Evolutionary conservation across 345 rosid genomes (phyloP).

Genomic region (Linum usitatissimum): DNA sequence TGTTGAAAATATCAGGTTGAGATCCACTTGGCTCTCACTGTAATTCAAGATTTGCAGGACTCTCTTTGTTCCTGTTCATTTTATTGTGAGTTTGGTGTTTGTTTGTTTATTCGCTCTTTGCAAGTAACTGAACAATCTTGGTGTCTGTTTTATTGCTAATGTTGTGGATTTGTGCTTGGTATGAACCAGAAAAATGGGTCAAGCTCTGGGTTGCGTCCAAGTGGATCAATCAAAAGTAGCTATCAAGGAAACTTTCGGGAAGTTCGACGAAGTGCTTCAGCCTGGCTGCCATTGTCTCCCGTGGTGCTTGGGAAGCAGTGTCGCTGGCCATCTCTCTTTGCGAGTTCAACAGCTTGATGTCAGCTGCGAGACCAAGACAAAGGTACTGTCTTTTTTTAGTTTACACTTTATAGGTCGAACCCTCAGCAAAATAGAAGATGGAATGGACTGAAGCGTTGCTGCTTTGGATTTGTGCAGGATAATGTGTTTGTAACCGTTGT

Average conservation of each 20-base stretch:
- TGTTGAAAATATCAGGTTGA: too few relatives aligned
- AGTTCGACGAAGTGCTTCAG: not conserved
- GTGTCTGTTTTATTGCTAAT: too few relatives aligned
- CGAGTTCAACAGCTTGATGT: slow-evolving; percentile 2
- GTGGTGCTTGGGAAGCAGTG: not conserved
- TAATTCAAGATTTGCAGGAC: too few relatives aligned
- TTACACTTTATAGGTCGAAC: too few relatives aligned
- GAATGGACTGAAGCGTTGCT: not conserved
- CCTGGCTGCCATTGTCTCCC: not conserved
- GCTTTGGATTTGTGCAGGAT: not conserved
- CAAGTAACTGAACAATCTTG: too few relatives aligned
- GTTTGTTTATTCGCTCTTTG: too few relatives aligned
- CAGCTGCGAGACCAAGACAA: slow-evolving; percentile 2
- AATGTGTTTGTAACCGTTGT: not conserved
- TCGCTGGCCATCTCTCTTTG: not conserved
- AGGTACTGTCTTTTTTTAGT: not conserved
- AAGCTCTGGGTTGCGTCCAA: not conserved
- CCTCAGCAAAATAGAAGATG: too few relatives aligned
- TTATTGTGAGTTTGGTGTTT: too few relatives aligned
- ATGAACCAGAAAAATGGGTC: too few relatives aligned
- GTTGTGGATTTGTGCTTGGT: too few relatives aligned
- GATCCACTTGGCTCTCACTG: too few relatives aligned
- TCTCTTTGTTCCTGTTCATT: too few relatives aligned
- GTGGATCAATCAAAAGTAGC: not conserved
- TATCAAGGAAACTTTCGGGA: not conserved